These are phyloP conservation scores for Aspergillus biplanus DNA, from an alignment of 495 filamentous ascomycete genomes.

Conservation along the genomic window DNA sequence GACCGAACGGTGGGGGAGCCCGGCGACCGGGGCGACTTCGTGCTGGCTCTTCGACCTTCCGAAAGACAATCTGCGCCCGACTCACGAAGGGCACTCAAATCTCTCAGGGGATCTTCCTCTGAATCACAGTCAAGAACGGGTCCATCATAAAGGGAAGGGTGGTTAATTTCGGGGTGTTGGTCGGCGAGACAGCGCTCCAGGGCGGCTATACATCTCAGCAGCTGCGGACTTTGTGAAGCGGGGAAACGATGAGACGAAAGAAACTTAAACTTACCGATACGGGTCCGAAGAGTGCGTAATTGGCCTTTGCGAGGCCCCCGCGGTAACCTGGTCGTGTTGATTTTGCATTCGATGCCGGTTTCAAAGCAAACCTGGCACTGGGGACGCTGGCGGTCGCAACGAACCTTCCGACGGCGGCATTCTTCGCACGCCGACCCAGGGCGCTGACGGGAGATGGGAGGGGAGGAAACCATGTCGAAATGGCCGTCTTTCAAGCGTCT, in stretches of 20 bases:
- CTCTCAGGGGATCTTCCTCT: constrained; percentile 24
- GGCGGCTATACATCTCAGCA: constrained; percentile 20
- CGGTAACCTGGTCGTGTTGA: constrained; percentile 47
- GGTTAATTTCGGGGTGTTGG: constrained; percentile 26
- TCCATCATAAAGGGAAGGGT: constrained; percentile 20
- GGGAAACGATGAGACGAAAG: background rate
- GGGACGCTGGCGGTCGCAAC: constrained; percentile 56
- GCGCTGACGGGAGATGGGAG: constrained; percentile 26
- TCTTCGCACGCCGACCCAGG: constrained; percentile 43
- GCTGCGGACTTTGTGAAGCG: background rate
- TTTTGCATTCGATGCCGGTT: constrained; percentile 50
- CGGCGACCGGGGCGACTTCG: constrained; percentile 19
- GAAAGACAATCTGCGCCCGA: background rate
- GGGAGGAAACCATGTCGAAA: constrained; percentile 17
- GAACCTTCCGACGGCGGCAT: constrained; percentile 46
- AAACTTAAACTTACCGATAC: constrained; percentile 42
- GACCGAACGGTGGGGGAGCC: constrained; percentile 13
- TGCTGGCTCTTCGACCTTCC: constrained; percentile 5
- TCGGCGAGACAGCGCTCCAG: constrained; percentile 31
- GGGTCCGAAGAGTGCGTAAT: constrained; percentile 50
- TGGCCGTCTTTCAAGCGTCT: background rate
- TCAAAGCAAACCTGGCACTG: constrained; percentile 54
- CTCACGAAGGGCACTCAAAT: constrained; percentile 7
- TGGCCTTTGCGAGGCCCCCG: constrained; percentile 59
- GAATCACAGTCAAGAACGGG: constrained; percentile 23